Evolutionary conservation across 495 filamentous ascomycete genomes (phyloP).

Genomic region (Copromyces sp.): DNA sequence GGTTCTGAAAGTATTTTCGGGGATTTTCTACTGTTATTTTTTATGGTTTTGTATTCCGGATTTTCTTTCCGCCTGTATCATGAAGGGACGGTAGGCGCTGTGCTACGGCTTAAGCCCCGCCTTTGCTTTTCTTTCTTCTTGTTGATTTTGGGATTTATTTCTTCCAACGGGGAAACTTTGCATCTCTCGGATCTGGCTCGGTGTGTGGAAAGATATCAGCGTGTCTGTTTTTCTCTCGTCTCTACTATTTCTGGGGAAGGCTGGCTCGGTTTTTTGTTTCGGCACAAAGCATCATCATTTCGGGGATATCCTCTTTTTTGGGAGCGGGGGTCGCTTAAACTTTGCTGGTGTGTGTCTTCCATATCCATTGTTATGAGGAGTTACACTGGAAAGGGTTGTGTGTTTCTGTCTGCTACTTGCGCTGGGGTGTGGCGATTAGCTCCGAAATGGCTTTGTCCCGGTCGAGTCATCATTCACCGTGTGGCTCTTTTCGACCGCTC

Average conservation of each 20-base stretch:
- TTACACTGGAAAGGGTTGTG: not conserved
- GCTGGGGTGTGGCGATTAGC: not conserved
- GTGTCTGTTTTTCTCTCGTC: not conserved
- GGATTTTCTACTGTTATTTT: not conserved
- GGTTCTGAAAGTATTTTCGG: conserved; percentile 15
- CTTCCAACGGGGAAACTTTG: conserved; percentile 12
- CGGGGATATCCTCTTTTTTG: not conserved
- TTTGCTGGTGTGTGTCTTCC: not conserved
- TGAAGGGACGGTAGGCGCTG: conserved; percentile 13
- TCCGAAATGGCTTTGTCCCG: not conserved
- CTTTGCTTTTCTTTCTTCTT: conserved; percentile 11
- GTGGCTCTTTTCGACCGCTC: not conserved
- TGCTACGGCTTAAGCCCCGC: conserved; percentile 6
- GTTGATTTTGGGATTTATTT: conserved; percentile 11
- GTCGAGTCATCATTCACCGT: not conserved
- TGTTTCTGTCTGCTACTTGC: not conserved
- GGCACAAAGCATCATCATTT: conserved; percentile 1
- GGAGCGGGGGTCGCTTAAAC: not conserved
- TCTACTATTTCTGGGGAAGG: not conserved
- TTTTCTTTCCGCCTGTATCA: conserved; percentile 16
- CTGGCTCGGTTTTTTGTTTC: not conserved
- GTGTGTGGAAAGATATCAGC: conserved; percentile 1
- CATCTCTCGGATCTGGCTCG: conserved; percentile 21
- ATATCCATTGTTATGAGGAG: not conserved
- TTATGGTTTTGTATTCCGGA: not conserved